These are phyloP conservation scores for Eutrema salsugineum DNA, from an alignment of 441 rosid species.

Conservation along the genomic window DNA sequence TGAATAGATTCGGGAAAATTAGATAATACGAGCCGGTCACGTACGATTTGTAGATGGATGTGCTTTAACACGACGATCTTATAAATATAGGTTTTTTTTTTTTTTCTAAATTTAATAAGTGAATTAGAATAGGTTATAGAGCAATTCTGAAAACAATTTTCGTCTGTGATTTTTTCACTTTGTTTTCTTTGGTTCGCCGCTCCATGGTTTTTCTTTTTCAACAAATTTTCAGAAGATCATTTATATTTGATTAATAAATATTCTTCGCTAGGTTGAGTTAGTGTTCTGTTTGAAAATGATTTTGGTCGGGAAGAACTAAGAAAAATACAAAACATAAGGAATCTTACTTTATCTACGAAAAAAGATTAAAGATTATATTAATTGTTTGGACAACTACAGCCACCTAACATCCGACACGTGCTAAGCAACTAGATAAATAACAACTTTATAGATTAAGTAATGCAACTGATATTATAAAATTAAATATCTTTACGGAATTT, in stretches of 20 bases:
- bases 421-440: neutral
- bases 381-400: slow-evolving; percentile 10
- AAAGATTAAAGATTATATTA: neutral
- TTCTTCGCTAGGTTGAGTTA: neutral
- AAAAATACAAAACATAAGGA: slow-evolving; percentile 73
- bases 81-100: neutral
- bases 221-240: neutral
- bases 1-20: neutral
- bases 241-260: neutral
- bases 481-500: neutral
- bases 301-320: slow-evolving; percentile 51
- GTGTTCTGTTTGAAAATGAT: slow-evolving; percentile 3
- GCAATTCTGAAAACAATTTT: neutral
- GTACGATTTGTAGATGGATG: neutral
- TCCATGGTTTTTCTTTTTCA: neutral
- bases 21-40: neutral
- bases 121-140: neutral
- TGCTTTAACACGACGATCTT: neutral
- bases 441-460: neutral
- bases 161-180: neutral
- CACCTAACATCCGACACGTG: slow-evolving; percentile 31
- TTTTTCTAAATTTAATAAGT: neutral
- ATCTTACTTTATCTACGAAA: slow-evolving; percentile 50
- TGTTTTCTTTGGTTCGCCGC: neutral
- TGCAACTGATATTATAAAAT: neutral